Evolutionary conservation across 768 basidiomycete species (phyloP).

Genomic region (Strobilomyces echinocephalus): DNA sequence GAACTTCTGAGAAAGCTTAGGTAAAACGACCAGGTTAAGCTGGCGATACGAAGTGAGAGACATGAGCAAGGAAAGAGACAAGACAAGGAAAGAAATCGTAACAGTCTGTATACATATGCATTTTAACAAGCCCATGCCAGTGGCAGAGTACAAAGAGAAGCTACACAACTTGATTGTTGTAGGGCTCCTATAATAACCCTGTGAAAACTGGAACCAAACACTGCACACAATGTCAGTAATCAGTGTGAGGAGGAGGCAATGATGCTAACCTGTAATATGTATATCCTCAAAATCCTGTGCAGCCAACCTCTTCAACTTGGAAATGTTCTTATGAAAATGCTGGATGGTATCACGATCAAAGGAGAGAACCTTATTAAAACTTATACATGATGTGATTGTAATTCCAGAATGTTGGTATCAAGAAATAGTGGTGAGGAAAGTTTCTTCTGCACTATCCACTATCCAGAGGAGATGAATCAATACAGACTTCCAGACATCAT

Average conservation of each 20-base stretch:
- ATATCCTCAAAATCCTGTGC: not conserved
- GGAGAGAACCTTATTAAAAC: not conserved
- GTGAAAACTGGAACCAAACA: not conserved
- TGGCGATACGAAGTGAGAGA: no score
- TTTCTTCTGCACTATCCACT: not conserved
- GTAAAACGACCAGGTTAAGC: no score
- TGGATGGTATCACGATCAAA: not conserved
- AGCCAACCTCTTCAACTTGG: not conserved
- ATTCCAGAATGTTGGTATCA: no score
- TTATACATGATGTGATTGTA: not conserved
- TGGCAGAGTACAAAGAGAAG: not conserved
- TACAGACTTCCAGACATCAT: not conserved
- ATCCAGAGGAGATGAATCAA: not conserved
- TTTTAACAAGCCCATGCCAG: not conserved
- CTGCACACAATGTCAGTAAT: not conserved
- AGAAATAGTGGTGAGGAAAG: not conserved
- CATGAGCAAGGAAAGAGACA: no score
- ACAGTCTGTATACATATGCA: no score
- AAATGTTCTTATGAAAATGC: not conserved
- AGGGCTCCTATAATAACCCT: not conserved
- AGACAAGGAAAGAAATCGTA: no score
- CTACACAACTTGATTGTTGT: not conserved
- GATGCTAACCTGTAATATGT: not conserved
- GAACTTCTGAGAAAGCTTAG: no score
- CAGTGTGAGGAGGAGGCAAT: not conserved